These are phyloP conservation scores for Coleophoma crateriformis DNA, from an alignment of 2,329 filamentous ascomycete species.

Conservation along the genomic window DNA sequence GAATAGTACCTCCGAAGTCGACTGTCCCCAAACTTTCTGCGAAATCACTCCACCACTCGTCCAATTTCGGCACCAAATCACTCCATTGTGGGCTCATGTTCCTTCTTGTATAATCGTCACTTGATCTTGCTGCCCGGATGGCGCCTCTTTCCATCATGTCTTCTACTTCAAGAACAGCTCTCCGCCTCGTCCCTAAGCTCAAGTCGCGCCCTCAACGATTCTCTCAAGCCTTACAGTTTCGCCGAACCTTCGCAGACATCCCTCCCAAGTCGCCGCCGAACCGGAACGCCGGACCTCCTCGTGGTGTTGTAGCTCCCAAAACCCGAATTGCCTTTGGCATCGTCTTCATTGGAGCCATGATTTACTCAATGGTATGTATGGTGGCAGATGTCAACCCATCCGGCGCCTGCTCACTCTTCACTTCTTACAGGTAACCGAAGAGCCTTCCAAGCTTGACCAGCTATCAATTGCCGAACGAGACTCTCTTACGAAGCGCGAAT, in stretches of 20 bases:
- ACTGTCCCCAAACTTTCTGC: neutral
- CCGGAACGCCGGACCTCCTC: conserved; percentile 4
- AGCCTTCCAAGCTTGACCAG: conserved; percentile 44
- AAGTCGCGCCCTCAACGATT: conserved; percentile 5
- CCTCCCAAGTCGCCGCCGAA: neutral
- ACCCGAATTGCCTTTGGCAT: conserved; percentile 40
- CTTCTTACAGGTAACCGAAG: conserved; percentile 22
- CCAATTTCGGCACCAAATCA: conserved; percentile 1
- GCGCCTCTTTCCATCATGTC: conserved; percentile 16
- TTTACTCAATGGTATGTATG: conserved; percentile 42
- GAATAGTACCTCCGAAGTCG: too few relatives aligned
- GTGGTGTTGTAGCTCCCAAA: conserved; percentile 35
- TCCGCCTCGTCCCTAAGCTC: conserved; percentile 13
- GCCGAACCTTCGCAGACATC: conserved; percentile 14
- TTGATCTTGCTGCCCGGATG: conserved; percentile 5
- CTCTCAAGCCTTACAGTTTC: conserved; percentile 10
- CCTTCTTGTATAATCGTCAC: conserved; percentile 11
- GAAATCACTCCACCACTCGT: conserved; percentile 2
- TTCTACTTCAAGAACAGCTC: conserved; percentile 12
- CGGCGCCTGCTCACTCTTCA: conserved; percentile 8
- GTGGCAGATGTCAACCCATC: neutral
- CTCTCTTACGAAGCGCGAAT: conserved; percentile 71
- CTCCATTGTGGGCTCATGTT: conserved; percentile 20
- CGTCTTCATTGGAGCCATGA: conserved; percentile 39
- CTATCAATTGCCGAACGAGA: conserved; percentile 82